A percentile compares a stretch with the other conserved stretches of the same genome.
Conservation (phyloP, 257 asterid genomes). For the Jacaranda mimosifolia region DNA sequence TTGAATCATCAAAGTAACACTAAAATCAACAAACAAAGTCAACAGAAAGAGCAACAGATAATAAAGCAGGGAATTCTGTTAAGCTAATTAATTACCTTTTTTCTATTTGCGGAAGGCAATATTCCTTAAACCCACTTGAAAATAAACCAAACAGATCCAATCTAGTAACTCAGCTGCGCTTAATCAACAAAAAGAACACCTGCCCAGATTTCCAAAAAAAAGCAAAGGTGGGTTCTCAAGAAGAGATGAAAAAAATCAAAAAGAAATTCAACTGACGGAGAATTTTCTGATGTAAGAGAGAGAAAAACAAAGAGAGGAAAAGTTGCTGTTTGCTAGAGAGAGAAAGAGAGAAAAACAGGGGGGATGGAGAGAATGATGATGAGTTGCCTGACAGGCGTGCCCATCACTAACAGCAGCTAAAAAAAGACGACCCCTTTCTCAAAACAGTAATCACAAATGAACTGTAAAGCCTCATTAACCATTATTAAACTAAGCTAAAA, state of each 20-base stretch:
- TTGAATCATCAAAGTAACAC: conserved; percentile 18
- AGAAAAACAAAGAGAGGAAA: conserved; percentile 39
- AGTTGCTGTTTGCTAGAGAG: conserved; percentile 24
- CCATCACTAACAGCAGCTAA: conserved; percentile 73
- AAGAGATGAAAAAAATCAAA: conserved; percentile 29
- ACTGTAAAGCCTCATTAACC: conserved; percentile 55
- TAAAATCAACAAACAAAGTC: conserved; percentile 28
- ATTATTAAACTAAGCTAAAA: conserved; percentile 31
- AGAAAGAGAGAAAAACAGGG: conserved; percentile 38
- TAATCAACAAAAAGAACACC: conserved; percentile 35
- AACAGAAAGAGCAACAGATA: conserved; percentile 6
- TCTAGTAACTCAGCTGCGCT: conserved; percentile 45
- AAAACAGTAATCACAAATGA: conserved; percentile 47
- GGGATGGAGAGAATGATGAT: conserved; percentile 64
- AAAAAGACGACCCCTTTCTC: conserved; percentile 44
- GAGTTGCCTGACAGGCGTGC: conserved; percentile 84
- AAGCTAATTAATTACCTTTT: conserved; percentile 45
- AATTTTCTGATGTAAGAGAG: conserved; percentile 29
- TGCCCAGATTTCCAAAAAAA: conserved; percentile 40
- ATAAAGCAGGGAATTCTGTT: conserved; percentile 10
- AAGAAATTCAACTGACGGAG: conserved; percentile 31
- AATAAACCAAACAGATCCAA: conserved; percentile 55
- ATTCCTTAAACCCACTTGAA: conserved; percentile 41
- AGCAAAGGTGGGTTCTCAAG: conserved; percentile 37
- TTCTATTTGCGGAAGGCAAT: conserved; percentile 7